Evolutionary conservation across 208 protist species (phyloP), one percentile per base, ranked within the genome.

Genomic region (Trypanosoma scelopori): DNA sequence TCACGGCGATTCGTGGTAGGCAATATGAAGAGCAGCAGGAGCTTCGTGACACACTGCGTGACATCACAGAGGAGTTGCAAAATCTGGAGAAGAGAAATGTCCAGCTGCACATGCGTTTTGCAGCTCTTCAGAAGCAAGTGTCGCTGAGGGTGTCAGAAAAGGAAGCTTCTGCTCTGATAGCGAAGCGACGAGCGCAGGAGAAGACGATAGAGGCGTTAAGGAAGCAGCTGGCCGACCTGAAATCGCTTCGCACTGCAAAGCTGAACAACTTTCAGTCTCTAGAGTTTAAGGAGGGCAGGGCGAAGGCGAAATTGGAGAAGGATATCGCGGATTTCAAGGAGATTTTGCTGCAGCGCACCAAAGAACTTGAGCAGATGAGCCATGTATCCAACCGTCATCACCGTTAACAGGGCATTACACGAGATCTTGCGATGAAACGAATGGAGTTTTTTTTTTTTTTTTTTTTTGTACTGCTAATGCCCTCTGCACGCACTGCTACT

Each of bases 341-440:
- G 23, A 53, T 86, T 22, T 60, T 94, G 16, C 27, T 56, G 12
- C 60, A 79, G 15, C 79, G 84, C 28, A 73, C 86, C n/a, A 27
- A 72, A 32, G 79, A 94, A 59, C 70, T 89, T 50, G 76, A 73
- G 43, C 66, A 76, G 23, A 85, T 80, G 30, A 88, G 82, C 32
- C 57, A 71, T 45, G 42, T 25, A 2, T 43, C 70, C 1, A 59
- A 65, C 5, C 63, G 60, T 20, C 39, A 28, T 15, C 59, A 16
- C 22, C 4, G 50, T 45, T 13, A 60, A 45, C 27, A 66, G n/a
- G n/a, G n/a, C n/a, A 18, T 49, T 37, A 16, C 20, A 55, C 32
- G 58, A 11, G 32, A 37, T 37, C 32, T 9, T 37, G 5, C 3
- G 32, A 37, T 37, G 9, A 37, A 37, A 11, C 5, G 9, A 37